Conservation (phyloP, 306 rosid genomes). For the Cotoneaster glaucophyllus region DNA sequence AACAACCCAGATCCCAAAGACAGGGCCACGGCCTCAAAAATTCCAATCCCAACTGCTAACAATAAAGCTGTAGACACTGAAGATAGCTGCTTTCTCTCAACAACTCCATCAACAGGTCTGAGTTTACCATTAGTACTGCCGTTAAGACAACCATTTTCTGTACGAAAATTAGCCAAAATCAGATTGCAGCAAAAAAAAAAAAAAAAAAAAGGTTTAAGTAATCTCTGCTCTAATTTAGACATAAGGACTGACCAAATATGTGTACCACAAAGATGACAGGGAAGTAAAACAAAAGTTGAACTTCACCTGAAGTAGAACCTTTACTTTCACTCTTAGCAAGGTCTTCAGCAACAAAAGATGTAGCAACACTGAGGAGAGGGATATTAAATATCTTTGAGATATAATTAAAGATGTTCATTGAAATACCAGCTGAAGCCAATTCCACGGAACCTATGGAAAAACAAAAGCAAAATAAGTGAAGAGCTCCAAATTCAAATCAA, state of each 20-base stretch:
- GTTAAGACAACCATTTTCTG: conserved; percentile 27
- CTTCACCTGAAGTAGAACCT: conserved; percentile 55
- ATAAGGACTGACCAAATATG: not conserved
- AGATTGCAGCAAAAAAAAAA: not conserved
- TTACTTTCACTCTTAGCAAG: conserved; percentile 44
- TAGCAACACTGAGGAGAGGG: conserved; percentile 87
- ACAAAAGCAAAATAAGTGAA: not conserved
- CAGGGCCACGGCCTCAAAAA: conserved; percentile 78
- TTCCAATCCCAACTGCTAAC: conserved; percentile 68
- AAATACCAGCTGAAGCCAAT: conserved; percentile 95
- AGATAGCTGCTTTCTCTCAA: conserved; percentile 60
- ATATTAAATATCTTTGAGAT: conserved; percentile 83
- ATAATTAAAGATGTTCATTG: conserved; percentile 76
- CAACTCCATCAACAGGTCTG: conserved; percentile 15
- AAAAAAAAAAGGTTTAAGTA: not conserved
- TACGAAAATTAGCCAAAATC: conserved; percentile 18
- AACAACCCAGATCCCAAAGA: conserved; percentile 64
- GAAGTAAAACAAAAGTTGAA: not conserved
- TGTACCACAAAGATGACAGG: not conserved
- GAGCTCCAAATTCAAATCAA: not conserved
- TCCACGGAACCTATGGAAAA: conserved; percentile 54
- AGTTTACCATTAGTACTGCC: conserved; percentile 38
- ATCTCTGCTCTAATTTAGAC: not conserved
- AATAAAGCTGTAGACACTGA: conserved; percentile 93
- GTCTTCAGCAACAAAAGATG: conserved; percentile 96